Evolutionary conservation across 331 rosid species (phyloP), one percentile per base, ranked within the genome.

Genomic region (Phaseolus coccineus): DNA sequence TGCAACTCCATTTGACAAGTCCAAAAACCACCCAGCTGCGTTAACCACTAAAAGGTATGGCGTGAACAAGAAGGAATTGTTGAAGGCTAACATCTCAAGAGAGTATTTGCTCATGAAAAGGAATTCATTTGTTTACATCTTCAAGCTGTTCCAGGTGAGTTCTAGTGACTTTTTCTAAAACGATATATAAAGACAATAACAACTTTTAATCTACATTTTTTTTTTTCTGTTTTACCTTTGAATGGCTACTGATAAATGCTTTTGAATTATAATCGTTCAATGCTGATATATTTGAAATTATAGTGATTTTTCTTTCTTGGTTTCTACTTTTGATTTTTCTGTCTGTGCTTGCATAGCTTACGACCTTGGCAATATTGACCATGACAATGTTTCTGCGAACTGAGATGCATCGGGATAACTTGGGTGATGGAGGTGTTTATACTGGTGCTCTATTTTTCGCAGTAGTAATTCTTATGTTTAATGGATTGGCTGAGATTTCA

Each of bases 81-180:
- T 91, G 15, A 89, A 88, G 73, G 91, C 93, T 81, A 83, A 83
- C 71, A 59, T 86, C 63, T 65, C 91, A 39, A 89, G 93, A 73
- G 93, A 91, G 84, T 84, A 11, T 44, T 79, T 91, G 62, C 90
- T 91, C 46, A 89, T 87, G 87, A 88, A 91, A 65, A 88, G 93
- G 67, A 89, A 89, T 67, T 81, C 90, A 16, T 87, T 91, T 44
- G 81, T 91, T 69, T 80, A 87, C 69, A 9, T 91, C 82, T 87
- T 85, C 89, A 89, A 87, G 87, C 12, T 85, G 46, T 22, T 16
- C 6, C 92, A 90, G 73, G 94, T 90, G 16, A 53, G 87, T 78
- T 80, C 73, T 30, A 59, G 3, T 27, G 39, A 15, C 30, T 53
- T 52, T 25, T 28, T 16, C 19, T 59, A 27, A 13, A 4, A 11